phyloP scores from a whole-genome alignment of 352 stramenopile genomes.

The Pythium chondricola region DNA sequence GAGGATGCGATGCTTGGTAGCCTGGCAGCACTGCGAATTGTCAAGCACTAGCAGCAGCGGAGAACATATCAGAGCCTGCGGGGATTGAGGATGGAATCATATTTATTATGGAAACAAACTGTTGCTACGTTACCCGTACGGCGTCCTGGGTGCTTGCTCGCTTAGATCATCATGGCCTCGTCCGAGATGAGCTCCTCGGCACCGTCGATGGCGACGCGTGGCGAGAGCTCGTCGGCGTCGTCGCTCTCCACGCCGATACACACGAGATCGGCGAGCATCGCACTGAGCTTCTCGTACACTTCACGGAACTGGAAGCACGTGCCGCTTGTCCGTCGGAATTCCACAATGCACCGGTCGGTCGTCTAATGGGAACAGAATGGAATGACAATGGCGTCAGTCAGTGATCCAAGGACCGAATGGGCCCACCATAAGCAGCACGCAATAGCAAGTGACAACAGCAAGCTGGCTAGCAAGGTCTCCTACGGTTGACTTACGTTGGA shows the following conservation, averaged over 20 bases:
- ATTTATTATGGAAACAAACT: too few relatives aligned
- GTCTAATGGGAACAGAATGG: conserved; percentile 18
- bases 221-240: conserved; percentile 21
- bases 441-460: too few relatives aligned
- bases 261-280: conserved; percentile 41
- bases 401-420: too few relatives aligned
- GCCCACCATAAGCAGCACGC: too few relatives aligned
- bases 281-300: conserved; percentile 62
- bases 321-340: conserved; percentile 67
- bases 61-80: too few relatives aligned
- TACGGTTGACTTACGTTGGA: conserved; percentile 67
- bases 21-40: conserved; percentile 41
- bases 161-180: conserved; percentile 79
- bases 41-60: conserved; percentile 23
- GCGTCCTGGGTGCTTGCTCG: too few relatives aligned
- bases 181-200: conserved; percentile 73
- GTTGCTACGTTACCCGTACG: too few relatives aligned
- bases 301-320: conserved; percentile 69
- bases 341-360: conserved; percentile 48
- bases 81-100: too few relatives aligned
- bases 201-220: conserved; percentile 6
- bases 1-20: conserved; percentile 33
- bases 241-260: conserved; percentile 33
- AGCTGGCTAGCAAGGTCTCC: too few relatives aligned
- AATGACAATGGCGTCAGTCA: not conserved